These are phyloP conservation scores for Diplodia mutila DNA, from an alignment of 2,329 filamentous ascomycete genomes.

Conservation along the genomic window DNA sequence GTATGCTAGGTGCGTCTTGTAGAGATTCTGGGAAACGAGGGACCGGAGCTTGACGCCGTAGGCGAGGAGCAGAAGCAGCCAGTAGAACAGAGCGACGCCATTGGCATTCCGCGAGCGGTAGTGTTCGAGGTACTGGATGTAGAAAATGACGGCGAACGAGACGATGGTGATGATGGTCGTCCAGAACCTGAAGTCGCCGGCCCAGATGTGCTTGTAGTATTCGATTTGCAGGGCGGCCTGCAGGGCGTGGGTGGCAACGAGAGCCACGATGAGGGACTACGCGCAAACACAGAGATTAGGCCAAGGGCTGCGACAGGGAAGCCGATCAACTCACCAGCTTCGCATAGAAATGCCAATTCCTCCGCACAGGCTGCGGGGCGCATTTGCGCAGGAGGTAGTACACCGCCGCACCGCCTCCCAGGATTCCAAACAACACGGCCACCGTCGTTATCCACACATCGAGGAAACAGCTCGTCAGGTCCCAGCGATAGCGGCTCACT, in stretches of 20 bases:
- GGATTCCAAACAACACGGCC: conserved; percentile 71
- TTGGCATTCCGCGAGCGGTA: conserved; percentile 81
- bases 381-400: conserved; percentile 78
- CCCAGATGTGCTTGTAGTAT: conserved; percentile 71
- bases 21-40: conserved; percentile 75
- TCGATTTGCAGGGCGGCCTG: conserved; percentile 79
- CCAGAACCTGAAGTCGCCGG: conserved; percentile 83
- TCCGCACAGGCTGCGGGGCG: conserved; percentile 67
- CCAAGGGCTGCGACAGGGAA: not conserved
- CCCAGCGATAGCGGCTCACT: conserved; percentile 81
- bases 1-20: conserved; percentile 68
- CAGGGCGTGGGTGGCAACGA: conserved; percentile 69
- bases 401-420: conserved; percentile 76
- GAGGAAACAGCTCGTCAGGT: conserved; percentile 97
- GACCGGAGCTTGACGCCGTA: conserved; percentile 84
- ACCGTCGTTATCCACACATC: conserved; percentile 85
- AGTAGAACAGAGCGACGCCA: conserved; percentile 87
- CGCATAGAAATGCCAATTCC: conserved; percentile 89
- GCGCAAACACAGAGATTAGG: not conserved
- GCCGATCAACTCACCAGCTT: conserved; percentile 71
- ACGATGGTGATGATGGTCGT: conserved; percentile 72
- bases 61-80: conserved; percentile 81
- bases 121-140: conserved; percentile 85
- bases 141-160: conserved; percentile 74
- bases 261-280: conserved; percentile 65